These are phyloP conservation scores for Cryptococcus sp. DNA, from an alignment of 1,284 basidiomycete species.

Conservation along the genomic window DNA sequence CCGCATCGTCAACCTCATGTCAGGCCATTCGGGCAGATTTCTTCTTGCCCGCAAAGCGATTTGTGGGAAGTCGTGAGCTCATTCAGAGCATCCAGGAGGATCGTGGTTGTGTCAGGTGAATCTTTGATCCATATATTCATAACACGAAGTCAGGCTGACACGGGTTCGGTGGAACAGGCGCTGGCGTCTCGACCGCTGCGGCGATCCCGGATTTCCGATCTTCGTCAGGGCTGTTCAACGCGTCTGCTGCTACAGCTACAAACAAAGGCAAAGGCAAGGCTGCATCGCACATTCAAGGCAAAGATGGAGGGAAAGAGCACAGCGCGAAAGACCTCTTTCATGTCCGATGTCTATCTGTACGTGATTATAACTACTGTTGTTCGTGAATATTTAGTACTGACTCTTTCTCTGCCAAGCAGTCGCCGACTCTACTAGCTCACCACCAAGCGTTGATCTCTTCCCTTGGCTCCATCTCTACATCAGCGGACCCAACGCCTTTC, in stretches of 20 bases:
- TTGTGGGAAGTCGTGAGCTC: slow-evolving; percentile 6
- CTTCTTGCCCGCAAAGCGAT: not conserved
- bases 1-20: not conserved
- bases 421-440: slow-evolving; percentile 65
- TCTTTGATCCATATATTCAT: slow-evolving; percentile 28
- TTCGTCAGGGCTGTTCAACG: slow-evolving; percentile 75
- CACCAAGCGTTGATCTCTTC: slow-evolving; percentile 74
- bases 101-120: slow-evolving; percentile 83
- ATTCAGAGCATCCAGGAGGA: slow-evolving; percentile 61
- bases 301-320: slow-evolving; percentile 32
- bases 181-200: slow-evolving; percentile 86
- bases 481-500: slow-evolving; percentile 78
- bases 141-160: not conserved
- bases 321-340: slow-evolving; percentile 88
- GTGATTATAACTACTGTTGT: slow-evolving; percentile 40
- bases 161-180: slow-evolving; percentile 59
- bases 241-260: not conserved
- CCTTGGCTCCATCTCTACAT: slow-evolving; percentile 70
- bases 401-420: slow-evolving; percentile 17
- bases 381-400: slow-evolving; percentile 1
- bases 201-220: slow-evolving; percentile 93
- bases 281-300: not conserved
- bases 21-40: not conserved
- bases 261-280: slow-evolving; percentile 61
- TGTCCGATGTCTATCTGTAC: slow-evolving; percentile 81